These are phyloP conservation scores for Globisporangium orthogonon DNA, from an alignment of 352 stramenopile species.

Conservation along the genomic window DNA sequence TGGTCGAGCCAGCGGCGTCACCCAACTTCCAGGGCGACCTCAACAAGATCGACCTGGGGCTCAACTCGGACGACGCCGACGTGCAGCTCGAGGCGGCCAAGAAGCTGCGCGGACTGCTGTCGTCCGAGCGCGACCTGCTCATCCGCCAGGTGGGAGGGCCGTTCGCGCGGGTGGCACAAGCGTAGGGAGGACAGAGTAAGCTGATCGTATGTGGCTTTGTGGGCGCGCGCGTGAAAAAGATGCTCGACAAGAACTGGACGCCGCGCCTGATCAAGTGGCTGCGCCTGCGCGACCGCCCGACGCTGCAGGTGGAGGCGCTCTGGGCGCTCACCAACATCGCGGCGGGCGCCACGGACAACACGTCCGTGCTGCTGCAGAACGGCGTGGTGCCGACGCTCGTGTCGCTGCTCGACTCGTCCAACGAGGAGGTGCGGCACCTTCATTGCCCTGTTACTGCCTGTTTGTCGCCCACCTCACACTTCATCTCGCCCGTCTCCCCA, in stretches of 20 bases:
- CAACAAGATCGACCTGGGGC: slow-evolving; percentile 72
- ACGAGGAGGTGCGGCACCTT: slow-evolving; percentile 72
- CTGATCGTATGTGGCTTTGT: neutral
- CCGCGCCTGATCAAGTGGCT: slow-evolving; percentile 84
- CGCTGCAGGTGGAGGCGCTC: slow-evolving; percentile 90
- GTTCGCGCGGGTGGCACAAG: neutral
- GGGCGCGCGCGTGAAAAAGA: slow-evolving; percentile 22
- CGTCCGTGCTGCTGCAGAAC: slow-evolving; percentile 89
- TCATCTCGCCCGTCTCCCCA: neutral
- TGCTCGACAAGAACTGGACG: slow-evolving; percentile 88
- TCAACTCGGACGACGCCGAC: slow-evolving; percentile 79
- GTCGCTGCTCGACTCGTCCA: slow-evolving; percentile 84
- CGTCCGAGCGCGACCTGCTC: slow-evolving; percentile 74
- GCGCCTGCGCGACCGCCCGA: slow-evolving; percentile 65
- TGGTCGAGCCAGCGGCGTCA: slow-evolving; percentile 35
- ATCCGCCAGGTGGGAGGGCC: slow-evolving; percentile 62
- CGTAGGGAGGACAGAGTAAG: neutral
- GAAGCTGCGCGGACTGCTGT: slow-evolving; percentile 82
- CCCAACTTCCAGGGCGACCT: slow-evolving; percentile 72
- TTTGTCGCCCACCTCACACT: neutral
- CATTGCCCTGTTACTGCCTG: no score
- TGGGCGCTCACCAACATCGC: slow-evolving; percentile 96
- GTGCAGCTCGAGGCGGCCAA: slow-evolving; percentile 82
- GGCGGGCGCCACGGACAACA: slow-evolving; percentile 88
- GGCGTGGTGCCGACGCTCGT: slow-evolving; percentile 89